phyloP scores from a whole-genome alignment of 2,329 filamentous ascomycete species.

The Colletotrichum agaves region DNA sequence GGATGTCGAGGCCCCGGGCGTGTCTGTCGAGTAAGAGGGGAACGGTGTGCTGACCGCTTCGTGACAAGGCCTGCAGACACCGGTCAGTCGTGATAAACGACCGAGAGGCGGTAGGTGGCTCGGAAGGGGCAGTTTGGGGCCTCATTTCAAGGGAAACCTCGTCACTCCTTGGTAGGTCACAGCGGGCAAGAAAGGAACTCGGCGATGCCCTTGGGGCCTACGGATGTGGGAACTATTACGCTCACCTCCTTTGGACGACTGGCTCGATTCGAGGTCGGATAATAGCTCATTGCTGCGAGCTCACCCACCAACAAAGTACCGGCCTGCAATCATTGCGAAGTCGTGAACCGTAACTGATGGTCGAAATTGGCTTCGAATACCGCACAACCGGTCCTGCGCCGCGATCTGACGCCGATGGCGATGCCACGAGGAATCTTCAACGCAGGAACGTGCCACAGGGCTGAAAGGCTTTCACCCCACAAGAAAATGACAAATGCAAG shows the following conservation, averaged over 20 bases:
- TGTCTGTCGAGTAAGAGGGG: neutral
- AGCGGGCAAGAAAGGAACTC: neutral
- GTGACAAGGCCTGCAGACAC: neutral
- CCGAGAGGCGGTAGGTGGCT: neutral
- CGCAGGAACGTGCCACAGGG: slow-evolving; percentile 16
- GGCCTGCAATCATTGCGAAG: no score
- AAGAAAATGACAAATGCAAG: slow-evolving; percentile 1
- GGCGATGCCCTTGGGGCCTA: neutral
- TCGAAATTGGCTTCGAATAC: neutral
- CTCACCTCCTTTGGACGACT: neutral
- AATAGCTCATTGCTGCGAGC: no score
- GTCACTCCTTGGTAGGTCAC: neutral
- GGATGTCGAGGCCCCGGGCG: neutral
- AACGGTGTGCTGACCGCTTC: neutral
- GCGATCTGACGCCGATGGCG: neutral
- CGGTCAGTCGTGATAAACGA: neutral
- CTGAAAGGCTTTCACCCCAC: neutral
- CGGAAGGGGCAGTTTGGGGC: neutral
- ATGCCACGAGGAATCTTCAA: neutral
- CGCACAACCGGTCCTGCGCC: neutral
- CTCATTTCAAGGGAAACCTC: neutral
- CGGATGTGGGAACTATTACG: neutral
- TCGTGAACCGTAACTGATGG: no score
- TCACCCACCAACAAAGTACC: no score
- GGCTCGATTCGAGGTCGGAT: neutral